Evolutionary conservation across 2,329 filamentous ascomycete genomes (phyloP), one percentile per base, ranked within the genome.

Genomic region (Cytospora chrysosperma): DNA sequence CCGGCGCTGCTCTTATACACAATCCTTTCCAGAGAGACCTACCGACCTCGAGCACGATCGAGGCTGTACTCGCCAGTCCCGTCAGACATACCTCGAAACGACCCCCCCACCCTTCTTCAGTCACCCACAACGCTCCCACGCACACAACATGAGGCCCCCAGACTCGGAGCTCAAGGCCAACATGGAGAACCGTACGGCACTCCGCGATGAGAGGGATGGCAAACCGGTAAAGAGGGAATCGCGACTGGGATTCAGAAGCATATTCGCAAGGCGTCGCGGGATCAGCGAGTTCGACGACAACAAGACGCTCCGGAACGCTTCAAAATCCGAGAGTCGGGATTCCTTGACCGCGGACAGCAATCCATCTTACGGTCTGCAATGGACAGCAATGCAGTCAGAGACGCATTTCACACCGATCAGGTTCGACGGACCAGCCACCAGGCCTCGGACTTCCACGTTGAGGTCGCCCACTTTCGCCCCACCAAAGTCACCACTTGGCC

Each of bases 141-240:
- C 64, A 30, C n/a, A n/a, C n/a, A 74, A 78, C 53, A 67, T 72
- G 59, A 72, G 78, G 26, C 79, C 79, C 17, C 77, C 78, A 30
- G 71, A 79, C 67, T 70, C 77, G 34, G 68, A 71, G 12, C 61
- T 72, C 26, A 64, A 68, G 27, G 63, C 65, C 34, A 72, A 68
- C 61, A 71, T 76, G 66, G 75, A 77, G 62, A 74, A 74, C 54
- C 75, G 78, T 30, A 68, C 80, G 6, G 77, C 81, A 15, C 67
- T 83, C 62, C 79, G 80, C 50, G 67, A 73, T 9, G 76, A 71
- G 43, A 69, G 73, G 13, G 75, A 77, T 54, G 34, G 24, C 43
- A 82, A 77, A 68, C 68, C 78, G 27, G 72, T 70, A 61, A 79
- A 76, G 70, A 76, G 83, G 66, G 83, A 85, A 65, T 85, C 83